These are phyloP conservation scores for Phallus indusiatus DNA, from an alignment of 768 basidiomycete genomes.

Conservation along the genomic window DNA sequence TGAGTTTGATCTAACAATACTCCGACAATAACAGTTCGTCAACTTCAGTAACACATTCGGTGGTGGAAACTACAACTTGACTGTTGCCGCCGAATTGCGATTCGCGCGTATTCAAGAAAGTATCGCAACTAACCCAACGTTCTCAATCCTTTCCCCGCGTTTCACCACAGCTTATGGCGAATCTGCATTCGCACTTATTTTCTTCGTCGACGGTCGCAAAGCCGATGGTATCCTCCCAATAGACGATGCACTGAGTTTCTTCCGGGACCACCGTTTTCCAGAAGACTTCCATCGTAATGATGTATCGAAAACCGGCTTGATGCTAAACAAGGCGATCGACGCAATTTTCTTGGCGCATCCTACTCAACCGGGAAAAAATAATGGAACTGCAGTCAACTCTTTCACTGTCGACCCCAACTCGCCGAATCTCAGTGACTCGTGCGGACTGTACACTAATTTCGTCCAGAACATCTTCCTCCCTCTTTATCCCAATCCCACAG, in stretches of 20 bases:
- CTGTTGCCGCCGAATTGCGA: slow-evolving; percentile 1
- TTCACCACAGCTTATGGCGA: slow-evolving; percentile 5
- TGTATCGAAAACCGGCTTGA: neutral
- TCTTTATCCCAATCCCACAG: slow-evolving; percentile 7
- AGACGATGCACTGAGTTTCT: neutral
- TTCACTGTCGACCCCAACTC: neutral
- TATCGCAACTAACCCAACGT: slow-evolving; percentile 8
- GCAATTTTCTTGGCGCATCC: neutral
- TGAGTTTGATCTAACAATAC: neutral
- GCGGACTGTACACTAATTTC: slow-evolving; percentile 4
- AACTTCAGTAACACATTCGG: neutral
- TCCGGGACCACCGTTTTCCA: neutral
- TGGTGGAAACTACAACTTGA: neutral
- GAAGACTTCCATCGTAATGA: neutral
- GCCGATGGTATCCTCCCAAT: neutral
- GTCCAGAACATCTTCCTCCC: neutral
- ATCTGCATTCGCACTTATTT: slow-evolving; percentile 2
- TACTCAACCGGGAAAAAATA: neutral
- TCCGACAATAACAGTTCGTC: neutral
- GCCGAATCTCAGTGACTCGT: neutral
- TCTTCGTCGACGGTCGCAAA: slow-evolving; percentile 3
- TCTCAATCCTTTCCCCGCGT: slow-evolving; percentile 3
- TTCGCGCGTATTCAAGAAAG: slow-evolving; percentile 3
- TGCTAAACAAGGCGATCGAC: neutral
- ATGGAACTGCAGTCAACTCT: neutral